Evolutionary conservation across 768 basidiomycete species (phyloP).

Genomic region (Trametes coccinea): DNA sequence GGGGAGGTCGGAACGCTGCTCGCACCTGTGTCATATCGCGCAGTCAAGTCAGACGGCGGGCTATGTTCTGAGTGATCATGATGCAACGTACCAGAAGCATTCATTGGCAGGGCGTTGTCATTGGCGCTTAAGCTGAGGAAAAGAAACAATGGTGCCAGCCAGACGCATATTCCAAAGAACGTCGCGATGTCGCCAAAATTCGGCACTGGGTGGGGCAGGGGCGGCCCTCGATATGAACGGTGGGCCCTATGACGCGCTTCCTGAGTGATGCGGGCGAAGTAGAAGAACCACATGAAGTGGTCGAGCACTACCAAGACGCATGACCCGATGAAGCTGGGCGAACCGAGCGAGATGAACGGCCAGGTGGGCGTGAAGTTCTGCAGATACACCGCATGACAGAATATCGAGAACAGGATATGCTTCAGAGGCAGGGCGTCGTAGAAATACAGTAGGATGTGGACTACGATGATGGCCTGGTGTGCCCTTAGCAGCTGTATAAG

Average conservation of each 20-base stretch:
- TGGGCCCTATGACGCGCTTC: conserved; percentile 53
- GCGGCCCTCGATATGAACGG: conserved; percentile 46
- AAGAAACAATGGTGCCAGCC: conserved; percentile 88
- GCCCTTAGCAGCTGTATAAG: too few relatives aligned
- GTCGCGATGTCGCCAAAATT: conserved; percentile 75
- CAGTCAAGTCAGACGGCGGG: too few relatives aligned
- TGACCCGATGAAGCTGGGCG: conserved; percentile 79
- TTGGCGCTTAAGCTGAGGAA: conserved; percentile 97
- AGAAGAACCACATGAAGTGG: conserved; percentile 97
- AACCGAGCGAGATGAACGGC: conserved; percentile 93
- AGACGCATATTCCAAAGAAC: conserved; percentile 84
- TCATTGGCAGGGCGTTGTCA: conserved; percentile 88
- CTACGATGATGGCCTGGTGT: conserved; percentile 66
- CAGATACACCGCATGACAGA: conserved; percentile 86
- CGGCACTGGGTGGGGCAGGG: conserved; percentile 33
- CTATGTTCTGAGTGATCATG: not conserved
- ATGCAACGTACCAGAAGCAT: conserved; percentile 47
- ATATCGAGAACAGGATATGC: conserved; percentile 75
- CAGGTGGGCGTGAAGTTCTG: conserved; percentile 89
- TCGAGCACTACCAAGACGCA: conserved; percentile 83
- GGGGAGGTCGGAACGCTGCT: conserved; percentile 29
- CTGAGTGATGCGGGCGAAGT: conserved; percentile 77
- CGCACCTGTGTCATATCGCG: not conserved
- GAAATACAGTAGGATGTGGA: conserved; percentile 78
- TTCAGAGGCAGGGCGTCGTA: conserved; percentile 79